Base-by-base conservation (phyloP, 352 stramenopile species). In the Globisporangium camurandrum region DNA sequence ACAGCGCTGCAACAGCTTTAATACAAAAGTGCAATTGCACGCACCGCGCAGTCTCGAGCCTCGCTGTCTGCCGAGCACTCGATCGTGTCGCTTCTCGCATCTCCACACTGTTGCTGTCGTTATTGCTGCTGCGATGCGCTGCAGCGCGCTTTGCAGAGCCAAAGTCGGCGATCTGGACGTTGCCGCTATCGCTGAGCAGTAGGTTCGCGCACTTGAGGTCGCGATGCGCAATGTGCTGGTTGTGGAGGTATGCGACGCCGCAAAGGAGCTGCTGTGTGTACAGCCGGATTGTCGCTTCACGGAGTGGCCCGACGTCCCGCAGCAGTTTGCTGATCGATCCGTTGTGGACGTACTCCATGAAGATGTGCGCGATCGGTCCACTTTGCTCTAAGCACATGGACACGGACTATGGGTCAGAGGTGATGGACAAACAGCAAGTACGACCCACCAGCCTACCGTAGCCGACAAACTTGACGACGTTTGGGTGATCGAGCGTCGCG, bases 151-250 rank as follows among this genome's bases (percentile, higher is more conserved):
- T 92, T 17, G 82, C 84, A 2, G 78, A 75, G 16, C 86, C 86
- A 68, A 96, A 95, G 65, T 96, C 86, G 9, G 80, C 74, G 26
- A 96, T 87, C 57, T 93, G 93, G 49, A 95, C 49, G n/a, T 61
- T 61, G 4, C 84, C 78, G 27, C 64, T 51, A 30, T 72, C 62
- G 8, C 69, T 70, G 20, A 96, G 61, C 19, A 96, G 57, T 39
- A 96, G 49, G 51, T 95, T 96, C 30, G 78, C 84, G 47, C 76
- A 92, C 59, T 95, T 96, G 47, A 95, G 71, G 55, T 95, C 85
- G 37, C 86, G 75, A 43, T 96, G 86, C 3, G 83, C 79, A 44
- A 96, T 72, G 24, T 69, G 66, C 23, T 73, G 60, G 8, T 46
- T 54, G 53, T 95, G 86, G 37, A 95, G 62, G 53, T 95, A 91